Conservation (phyloP, 495 filamentous ascomycete species). For the Podospora didyma region DNA sequence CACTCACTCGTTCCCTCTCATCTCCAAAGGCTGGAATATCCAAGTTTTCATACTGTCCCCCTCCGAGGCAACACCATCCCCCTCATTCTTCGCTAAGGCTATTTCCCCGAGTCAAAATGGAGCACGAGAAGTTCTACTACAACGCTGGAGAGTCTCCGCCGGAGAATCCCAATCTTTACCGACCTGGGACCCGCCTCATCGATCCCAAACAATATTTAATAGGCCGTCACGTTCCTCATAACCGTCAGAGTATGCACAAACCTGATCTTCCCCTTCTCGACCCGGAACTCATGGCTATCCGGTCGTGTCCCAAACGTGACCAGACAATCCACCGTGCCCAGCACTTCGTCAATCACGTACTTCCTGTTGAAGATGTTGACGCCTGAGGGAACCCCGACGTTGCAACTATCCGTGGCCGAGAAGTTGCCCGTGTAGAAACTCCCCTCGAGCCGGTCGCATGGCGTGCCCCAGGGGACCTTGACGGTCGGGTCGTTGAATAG, state of each 20-base stretch:
- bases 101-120: too few relatives aligned
- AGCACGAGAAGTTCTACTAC: too few relatives aligned
- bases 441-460: slow-evolving; percentile 42
- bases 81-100: too few relatives aligned
- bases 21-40: too few relatives aligned
- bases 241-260: slow-evolving; percentile 26
- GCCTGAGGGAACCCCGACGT: slow-evolving; percentile 31
- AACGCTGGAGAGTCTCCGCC: too few relatives aligned
- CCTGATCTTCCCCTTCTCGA: slow-evolving; percentile 22
- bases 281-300: slow-evolving; percentile 35
- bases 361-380: slow-evolving; percentile 12
- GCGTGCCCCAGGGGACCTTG: slow-evolving; percentile 36
- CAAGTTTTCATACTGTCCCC: too few relatives aligned
- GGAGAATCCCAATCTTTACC: neutral
- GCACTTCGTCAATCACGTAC: slow-evolving; percentile 37
- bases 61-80: too few relatives aligned
- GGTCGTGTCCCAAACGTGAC: slow-evolving; percentile 32
- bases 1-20: too few relatives aligned
- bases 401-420: slow-evolving; percentile 23
- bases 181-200: neutral
- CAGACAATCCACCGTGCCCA: slow-evolving; percentile 40
- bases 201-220: neutral
- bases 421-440: slow-evolving; percentile 31
- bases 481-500: slow-evolving; percentile 29
- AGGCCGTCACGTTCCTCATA: neutral